A percentile compares a stretch with the other conserved stretches of the same genome.
These are phyloP conservation scores for Mycena chlorophos DNA, from an alignment of 768 basidiomycete genomes.

Conservation along the genomic window DNA sequence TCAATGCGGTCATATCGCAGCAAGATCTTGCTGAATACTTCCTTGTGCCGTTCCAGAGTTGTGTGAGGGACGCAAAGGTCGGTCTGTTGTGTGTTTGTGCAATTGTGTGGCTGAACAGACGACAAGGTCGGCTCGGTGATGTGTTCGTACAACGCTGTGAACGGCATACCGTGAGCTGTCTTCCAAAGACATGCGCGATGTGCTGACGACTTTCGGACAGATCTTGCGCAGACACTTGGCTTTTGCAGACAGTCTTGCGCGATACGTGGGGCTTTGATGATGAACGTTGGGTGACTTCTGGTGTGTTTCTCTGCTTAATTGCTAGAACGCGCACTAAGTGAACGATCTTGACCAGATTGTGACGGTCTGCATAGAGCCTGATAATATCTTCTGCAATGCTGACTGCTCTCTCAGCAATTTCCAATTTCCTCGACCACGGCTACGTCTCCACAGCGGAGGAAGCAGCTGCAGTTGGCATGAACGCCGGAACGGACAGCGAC, in stretches of 20 bases:
- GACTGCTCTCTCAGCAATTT: too few species aligned
- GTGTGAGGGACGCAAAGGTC: conserved; percentile 62
- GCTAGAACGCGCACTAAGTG: too few species aligned
- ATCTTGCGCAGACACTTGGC: conserved; percentile 53
- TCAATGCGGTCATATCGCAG: conserved; percentile 52
- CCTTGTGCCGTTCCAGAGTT: conserved; percentile 55
- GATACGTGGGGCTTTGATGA: conserved; percentile 53
- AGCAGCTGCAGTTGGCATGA: conserved; percentile 50
- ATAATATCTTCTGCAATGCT: conserved; percentile 55
- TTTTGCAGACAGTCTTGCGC: conserved; percentile 52
- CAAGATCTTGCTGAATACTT: conserved; percentile 62
- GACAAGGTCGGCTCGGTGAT: conserved; percentile 59
- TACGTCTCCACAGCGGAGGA: conserved; percentile 45
- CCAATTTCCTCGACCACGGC: conserved; percentile 50
- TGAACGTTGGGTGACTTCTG: conserved; percentile 53
- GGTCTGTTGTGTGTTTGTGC: conserved; percentile 66
- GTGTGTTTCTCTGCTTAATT: too few species aligned
- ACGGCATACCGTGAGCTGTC: conserved; percentile 59
- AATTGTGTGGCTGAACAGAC: too few species aligned
- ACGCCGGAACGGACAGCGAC: conserved; percentile 56
- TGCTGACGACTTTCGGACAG: too few species aligned
- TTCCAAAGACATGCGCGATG: too few species aligned
- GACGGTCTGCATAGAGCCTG: too few species aligned
- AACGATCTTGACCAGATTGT: too few species aligned
- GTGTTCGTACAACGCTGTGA: conserved; percentile 66